These are phyloP conservation scores for Neoscytalidium dimidiatum DNA, from an alignment of 2,329 filamentous ascomycete genomes.

Conservation along the genomic window DNA sequence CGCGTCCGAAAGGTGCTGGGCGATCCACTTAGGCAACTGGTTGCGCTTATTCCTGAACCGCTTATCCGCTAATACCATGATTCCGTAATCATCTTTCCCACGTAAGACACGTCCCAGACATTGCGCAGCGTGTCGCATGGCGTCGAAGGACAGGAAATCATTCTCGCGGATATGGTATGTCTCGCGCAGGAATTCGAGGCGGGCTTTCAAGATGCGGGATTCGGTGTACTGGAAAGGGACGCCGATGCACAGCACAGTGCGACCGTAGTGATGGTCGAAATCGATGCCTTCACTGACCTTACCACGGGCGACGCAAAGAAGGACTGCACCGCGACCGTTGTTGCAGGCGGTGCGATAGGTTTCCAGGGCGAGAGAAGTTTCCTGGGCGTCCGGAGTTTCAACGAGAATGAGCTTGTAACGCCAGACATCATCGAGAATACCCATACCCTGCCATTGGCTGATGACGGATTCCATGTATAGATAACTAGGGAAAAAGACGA, in stretches of 20 bases:
- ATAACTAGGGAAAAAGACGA: slow-evolving; percentile 99
- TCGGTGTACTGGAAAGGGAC: slow-evolving; percentile 99
- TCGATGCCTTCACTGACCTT: slow-evolving; percentile 98
- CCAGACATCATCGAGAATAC: slow-evolving; percentile 96
- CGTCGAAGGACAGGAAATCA: slow-evolving; percentile 97
- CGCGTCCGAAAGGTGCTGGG: slow-evolving; percentile 78
- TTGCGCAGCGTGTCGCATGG: slow-evolving; percentile 98
- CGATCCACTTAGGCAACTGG: slow-evolving; percentile 97
- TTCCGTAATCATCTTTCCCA: slow-evolving; percentile 98
- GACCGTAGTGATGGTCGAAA: slow-evolving; percentile 98
- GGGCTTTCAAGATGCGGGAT: slow-evolving; percentile 91
- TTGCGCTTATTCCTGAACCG: slow-evolving; percentile 88
- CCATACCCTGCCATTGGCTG: slow-evolving; percentile 99
- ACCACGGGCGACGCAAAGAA: slow-evolving; percentile 92
- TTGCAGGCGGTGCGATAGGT: slow-evolving; percentile 97
- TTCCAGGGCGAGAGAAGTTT: slow-evolving; percentile 92
- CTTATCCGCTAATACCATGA: slow-evolving; percentile 96
- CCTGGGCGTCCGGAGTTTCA: slow-evolving; percentile 95
- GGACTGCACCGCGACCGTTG: slow-evolving; percentile 89
- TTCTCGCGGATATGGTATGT: slow-evolving; percentile 96
- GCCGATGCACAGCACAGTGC: slow-evolving; percentile 92
- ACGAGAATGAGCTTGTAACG: slow-evolving; percentile 98
- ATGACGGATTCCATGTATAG: slow-evolving; percentile 99
- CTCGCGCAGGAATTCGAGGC: slow-evolving; percentile 93
- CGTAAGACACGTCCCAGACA: slow-evolving; percentile 91